Conservation (phyloP, 768 basidiomycete species). For the Cyclocybe cylindracea region DNA sequence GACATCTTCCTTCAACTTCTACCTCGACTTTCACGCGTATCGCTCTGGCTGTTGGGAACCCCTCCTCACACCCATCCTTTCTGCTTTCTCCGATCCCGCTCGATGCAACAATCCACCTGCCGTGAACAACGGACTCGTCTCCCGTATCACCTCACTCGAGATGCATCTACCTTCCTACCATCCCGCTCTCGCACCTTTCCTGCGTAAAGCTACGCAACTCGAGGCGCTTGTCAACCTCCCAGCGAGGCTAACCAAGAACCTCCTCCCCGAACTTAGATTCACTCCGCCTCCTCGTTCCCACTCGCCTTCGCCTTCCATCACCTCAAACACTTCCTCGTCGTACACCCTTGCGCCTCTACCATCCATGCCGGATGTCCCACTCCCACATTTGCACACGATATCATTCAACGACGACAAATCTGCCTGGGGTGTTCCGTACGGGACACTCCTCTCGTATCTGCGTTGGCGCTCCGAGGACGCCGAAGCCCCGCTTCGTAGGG, state of each 20-base stretch:
- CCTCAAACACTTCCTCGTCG: too few species aligned
- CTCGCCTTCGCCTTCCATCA: too few species aligned
- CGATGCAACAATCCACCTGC: too few species aligned
- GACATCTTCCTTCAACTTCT: too few species aligned
- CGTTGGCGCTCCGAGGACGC: conserved; percentile 10
- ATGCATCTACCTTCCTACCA: conserved; percentile 10
- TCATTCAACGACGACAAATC: conserved; percentile 14
- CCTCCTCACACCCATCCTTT: too few species aligned
- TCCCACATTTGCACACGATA: conserved; percentile 12
- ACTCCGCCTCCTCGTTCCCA: background rate
- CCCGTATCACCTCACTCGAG: conserved; percentile 12
- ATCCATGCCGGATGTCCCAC: background rate
- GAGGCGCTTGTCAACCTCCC: conserved; percentile 11
- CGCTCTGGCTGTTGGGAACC: too few species aligned
- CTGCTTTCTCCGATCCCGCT: too few species aligned
- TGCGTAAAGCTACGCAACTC: conserved; percentile 7
- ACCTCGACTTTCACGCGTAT: too few species aligned
- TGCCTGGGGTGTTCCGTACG: conserved; percentile 17
- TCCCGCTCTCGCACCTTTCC: conserved; percentile 11
- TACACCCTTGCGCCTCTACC: too few species aligned
- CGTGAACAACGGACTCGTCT: too few species aligned
- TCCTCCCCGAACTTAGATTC: conserved; percentile 8
- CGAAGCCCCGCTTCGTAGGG: conserved; percentile 3
- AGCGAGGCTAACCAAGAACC: conserved; percentile 8
- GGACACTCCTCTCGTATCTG: conserved; percentile 10